Evolutionary conservation across 805 yeast species (phyloP), one percentile per base, ranked within the genome.

Genomic region (Pichia californica): DNA sequence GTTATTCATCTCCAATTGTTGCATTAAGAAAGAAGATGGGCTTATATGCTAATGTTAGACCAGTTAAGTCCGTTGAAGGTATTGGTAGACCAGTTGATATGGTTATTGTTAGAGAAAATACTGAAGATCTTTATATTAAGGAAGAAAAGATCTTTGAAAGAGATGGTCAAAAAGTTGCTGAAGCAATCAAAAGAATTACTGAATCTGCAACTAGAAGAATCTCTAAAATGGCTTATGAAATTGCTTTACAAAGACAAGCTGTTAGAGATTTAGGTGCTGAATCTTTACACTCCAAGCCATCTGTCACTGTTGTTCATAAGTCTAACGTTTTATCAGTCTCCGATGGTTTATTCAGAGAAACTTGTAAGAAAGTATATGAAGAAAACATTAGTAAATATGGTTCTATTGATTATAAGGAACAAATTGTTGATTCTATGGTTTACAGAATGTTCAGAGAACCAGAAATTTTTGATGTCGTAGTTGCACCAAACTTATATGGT

Each of bases 361-460:
- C 93, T 31, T 74, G 83, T 56, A 74, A 74, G 55, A 66, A 68
- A 48, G 77, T 79, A 37, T 83, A 78, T 63, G 70, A 74, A 51
- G 69, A 76, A 46, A 73, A 81, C 64, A 67, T 67, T 41, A 79
- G 70, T 31, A 69, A 71, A 56, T 89, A 76, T 65, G 71, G 71
- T 28, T 61, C 76, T 10, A 72, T 93, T 45, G 74, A 70, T 36
- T 76, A 87, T 66, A 85, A 85, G 63, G 98, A 93, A 71, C 99
- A 93, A 72, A 91, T 93, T 64, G 98, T 93, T 36, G 99, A 93
- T 71, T 89, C 97, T 13, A 93, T 93, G 99, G 99, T 93, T 45
- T 93, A 93, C 79, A 79, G 96, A 67, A 79, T 93, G 93, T 93
- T 93, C 81, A 82, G 98, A 68, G 97, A 93, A 68, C 99, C 99